Evolutionary conservation across 1,284 basidiomycete genomes (phyloP).

Genomic region (Ceratobasidium sp.): DNA sequence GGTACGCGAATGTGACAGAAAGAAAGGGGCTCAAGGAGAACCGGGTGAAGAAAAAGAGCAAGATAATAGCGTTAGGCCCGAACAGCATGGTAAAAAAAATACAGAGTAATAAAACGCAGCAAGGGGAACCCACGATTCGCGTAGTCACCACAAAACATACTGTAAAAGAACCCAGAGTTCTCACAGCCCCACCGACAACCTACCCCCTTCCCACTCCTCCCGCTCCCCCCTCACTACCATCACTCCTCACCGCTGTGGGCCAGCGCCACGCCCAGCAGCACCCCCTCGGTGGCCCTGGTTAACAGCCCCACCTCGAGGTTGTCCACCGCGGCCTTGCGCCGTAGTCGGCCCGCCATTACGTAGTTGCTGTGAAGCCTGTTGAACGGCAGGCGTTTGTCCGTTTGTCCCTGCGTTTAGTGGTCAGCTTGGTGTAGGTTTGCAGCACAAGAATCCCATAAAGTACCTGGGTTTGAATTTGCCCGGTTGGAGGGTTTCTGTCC

Average conservation of each 20-base stretch:
- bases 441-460: background rate
- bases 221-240: background rate
- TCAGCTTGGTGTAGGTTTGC: background rate
- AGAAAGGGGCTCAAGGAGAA: constrained; percentile 12
- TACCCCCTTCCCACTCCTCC: background rate
- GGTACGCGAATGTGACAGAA: constrained; percentile 43
- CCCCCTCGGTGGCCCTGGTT: constrained; percentile 38
- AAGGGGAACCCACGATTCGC: constrained; percentile 45
- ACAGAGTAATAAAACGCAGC: constrained; percentile 35
- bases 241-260: constrained; percentile 30
- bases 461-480: constrained; percentile 9
- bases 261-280: constrained; percentile 39
- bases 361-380: constrained; percentile 13
- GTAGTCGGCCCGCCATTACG: constrained; percentile 37
- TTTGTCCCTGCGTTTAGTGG: constrained; percentile 12
- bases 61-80: constrained; percentile 43
- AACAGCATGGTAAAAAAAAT: constrained; percentile 42
- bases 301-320: constrained; percentile 30
- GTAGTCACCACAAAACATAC: constrained; percentile 40
- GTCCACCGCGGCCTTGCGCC: constrained; percentile 31
- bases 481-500: constrained; percentile 32
- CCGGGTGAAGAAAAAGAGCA: constrained; percentile 28
- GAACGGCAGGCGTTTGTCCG: constrained; percentile 7
- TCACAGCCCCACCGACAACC: background rate
- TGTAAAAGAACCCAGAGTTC: constrained; percentile 13